Conservation (phyloP, 2,329 filamentous ascomycete species). For the Botrytis deweyae region DNA sequence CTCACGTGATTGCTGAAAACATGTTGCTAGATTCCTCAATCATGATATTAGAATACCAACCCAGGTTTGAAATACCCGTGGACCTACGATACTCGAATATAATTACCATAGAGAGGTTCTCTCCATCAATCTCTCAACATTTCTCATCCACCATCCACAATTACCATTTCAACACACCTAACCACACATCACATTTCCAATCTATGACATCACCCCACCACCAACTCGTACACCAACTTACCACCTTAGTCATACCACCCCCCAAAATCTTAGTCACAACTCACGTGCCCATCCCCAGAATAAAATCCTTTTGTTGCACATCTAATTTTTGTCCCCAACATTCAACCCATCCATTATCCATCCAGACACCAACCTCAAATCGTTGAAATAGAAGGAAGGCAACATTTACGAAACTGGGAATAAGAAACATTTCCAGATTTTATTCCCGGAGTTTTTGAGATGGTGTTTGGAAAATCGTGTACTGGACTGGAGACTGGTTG, state of each 20-base stretch:
- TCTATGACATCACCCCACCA: background rate
- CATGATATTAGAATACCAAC: too few species aligned
- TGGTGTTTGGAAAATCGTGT: background rate
- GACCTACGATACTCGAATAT: too few species aligned
- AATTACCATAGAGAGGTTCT: background rate
- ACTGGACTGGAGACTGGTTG: too few species aligned
- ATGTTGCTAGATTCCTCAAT: too few species aligned
- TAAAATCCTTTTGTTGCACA: background rate
- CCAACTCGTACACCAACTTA: too few species aligned
- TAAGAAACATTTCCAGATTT: background rate
- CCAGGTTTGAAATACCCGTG: too few species aligned
- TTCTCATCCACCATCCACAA: background rate
- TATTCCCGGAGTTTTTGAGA: background rate
- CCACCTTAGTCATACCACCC: too few species aligned
- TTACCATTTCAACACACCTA: background rate
- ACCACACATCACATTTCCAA: background rate
- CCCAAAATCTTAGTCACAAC: background rate
- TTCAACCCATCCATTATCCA: too few species aligned
- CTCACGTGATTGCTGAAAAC: accelerated
- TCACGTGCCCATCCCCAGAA: accelerated
- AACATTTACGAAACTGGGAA: background rate
- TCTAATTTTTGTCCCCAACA: background rate
- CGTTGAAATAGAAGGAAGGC: background rate
- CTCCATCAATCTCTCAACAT: background rate
- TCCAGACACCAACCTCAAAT: background rate